These are phyloP conservation scores for Pleurotus pulmonarius DNA, from an alignment of 768 basidiomycete genomes.

Conservation along the genomic window DNA sequence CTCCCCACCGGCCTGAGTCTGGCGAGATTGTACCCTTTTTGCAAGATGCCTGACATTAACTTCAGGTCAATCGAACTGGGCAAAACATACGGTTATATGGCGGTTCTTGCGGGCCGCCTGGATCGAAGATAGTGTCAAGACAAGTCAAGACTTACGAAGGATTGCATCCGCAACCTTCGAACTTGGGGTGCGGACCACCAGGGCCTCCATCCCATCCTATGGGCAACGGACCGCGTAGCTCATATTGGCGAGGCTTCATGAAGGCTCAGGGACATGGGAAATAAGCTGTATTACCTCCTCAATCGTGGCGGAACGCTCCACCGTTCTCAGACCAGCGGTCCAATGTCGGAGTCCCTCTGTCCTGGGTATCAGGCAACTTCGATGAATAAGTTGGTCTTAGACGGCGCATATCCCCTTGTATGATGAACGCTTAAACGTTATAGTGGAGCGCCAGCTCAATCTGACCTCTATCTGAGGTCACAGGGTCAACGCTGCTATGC, in stretches of 20 bases:
- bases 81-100: background rate
- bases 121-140: constrained; percentile 1
- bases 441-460: background rate
- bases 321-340: background rate
- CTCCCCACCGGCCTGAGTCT: no score
- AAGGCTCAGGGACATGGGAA: background rate
- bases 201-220: background rate
- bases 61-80: no score
- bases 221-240: background rate
- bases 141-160: background rate
- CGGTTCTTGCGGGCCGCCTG: background rate
- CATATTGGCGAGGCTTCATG: background rate
- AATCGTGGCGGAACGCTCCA: background rate
- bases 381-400: background rate
- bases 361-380: background rate
- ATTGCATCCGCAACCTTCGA: background rate
- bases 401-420: background rate
- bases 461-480: background rate
- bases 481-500: constrained; percentile 1
- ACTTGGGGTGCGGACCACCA: constrained; percentile 6
- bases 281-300: constrained; percentile 6
- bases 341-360: constrained; percentile 2
- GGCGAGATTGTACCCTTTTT: no score
- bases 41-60: no score
- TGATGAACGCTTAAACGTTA: background rate